A percentile compares a stretch with the other conserved stretches of the same genome.
These are phyloP conservation scores for Dothideomycetes sp. DNA, from an alignment of 2,329 filamentous ascomycete genomes.

Conservation along the genomic window DNA sequence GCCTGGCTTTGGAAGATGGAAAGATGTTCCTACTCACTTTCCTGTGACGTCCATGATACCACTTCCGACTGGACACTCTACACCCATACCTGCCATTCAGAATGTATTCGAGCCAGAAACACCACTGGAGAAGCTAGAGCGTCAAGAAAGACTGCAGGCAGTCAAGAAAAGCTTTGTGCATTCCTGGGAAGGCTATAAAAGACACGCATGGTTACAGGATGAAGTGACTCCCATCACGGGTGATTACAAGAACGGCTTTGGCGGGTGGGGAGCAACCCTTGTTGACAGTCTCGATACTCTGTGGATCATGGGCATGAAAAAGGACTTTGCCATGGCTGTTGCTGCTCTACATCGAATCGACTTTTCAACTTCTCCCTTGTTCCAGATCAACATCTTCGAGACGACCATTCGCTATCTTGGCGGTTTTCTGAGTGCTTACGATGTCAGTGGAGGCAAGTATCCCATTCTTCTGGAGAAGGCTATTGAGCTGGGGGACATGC, in stretches of 20 bases:
- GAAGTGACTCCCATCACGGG: slow-evolving; percentile 56
- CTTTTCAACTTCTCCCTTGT: slow-evolving; percentile 42
- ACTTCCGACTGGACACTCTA: slow-evolving; percentile 60
- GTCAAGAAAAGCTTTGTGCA: slow-evolving; percentile 67
- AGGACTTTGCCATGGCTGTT: slow-evolving; percentile 56
- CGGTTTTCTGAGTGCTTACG: slow-evolving; percentile 58
- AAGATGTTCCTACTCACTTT: slow-evolving; percentile 35
- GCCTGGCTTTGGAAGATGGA: slow-evolving; percentile 18
- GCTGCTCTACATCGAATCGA: slow-evolving; percentile 48
- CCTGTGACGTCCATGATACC: slow-evolving; percentile 64
- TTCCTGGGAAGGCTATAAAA: slow-evolving; percentile 73
- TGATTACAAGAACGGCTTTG: slow-evolving; percentile 22
- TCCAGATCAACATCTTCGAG: slow-evolving; percentile 56
- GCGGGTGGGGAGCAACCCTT: slow-evolving; percentile 30
- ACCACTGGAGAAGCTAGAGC: slow-evolving; percentile 45
- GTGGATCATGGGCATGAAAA: slow-evolving; percentile 30
- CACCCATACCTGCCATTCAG: slow-evolving; percentile 66
- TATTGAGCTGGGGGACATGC: slow-evolving; percentile 50
- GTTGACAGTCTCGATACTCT: slow-evolving; percentile 30
- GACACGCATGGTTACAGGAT: slow-evolving; percentile 74
- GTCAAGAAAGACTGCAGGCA: slow-evolving; percentile 50
- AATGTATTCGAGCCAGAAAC: slow-evolving; percentile 56
- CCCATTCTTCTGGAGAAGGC: slow-evolving; percentile 50
- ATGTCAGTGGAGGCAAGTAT: slow-evolving; percentile 46
- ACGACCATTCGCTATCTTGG: slow-evolving; percentile 62